These are phyloP conservation scores for Geotrichum europaeum DNA, from an alignment of 1,139 yeast genomes.

Conservation along the genomic window DNA sequence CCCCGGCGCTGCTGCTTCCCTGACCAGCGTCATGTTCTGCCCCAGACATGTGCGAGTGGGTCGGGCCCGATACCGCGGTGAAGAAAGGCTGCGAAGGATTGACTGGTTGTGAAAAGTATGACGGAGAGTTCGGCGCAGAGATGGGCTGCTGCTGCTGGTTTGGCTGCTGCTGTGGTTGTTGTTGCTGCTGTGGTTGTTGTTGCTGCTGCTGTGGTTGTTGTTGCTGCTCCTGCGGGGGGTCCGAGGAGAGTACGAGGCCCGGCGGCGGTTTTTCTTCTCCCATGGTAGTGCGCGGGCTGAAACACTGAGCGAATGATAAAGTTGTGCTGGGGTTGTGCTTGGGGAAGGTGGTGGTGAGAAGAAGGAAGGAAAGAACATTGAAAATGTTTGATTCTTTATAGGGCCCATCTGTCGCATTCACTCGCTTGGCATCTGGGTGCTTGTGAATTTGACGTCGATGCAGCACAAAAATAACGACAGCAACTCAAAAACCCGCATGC, in stretches of 20 bases:
- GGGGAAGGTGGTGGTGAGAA: neutral
- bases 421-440: neutral
- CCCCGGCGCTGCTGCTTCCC: neutral
- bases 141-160: neutral
- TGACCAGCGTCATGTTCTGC: neutral
- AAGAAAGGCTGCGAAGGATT: neutral
- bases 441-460: neutral
- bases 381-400: neutral
- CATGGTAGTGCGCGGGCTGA: neutral
- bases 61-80: neutral
- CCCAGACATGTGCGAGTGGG: neutral
- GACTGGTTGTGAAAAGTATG: conserved; percentile 8
- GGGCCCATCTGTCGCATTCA: neutral
- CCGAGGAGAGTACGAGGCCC: neutral
- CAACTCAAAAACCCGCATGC: neutral
- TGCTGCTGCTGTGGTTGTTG: neutral
- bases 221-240: neutral
- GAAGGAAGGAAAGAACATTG: neutral
- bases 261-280: conserved; percentile 5
- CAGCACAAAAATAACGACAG: neutral
- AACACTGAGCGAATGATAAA: neutral
- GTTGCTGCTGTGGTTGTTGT: too few species aligned
- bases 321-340: neutral
- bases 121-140: neutral
- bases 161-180: neutral